These are phyloP conservation scores for Extremus antarcticus DNA, from an alignment of 495 filamentous ascomycete species.

Conservation along the genomic window DNA sequence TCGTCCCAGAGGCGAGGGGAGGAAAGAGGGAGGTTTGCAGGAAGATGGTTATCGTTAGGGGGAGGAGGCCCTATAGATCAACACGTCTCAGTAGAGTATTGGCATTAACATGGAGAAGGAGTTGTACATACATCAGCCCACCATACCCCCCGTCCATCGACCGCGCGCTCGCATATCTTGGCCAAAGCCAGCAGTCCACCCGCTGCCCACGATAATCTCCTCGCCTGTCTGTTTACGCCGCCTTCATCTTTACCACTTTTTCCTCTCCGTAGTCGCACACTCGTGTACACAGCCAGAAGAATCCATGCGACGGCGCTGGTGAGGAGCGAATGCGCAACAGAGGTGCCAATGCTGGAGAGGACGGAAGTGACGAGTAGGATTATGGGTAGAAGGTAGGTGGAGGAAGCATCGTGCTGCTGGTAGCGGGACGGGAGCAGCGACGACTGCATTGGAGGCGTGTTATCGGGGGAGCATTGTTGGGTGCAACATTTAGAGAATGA, in stretches of 20 bases:
- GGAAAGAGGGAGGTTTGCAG: background rate
- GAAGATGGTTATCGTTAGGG: background rate
- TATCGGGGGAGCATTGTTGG: background rate
- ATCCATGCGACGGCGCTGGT: conserved; percentile 26
- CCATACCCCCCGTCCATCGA: conserved; percentile 25
- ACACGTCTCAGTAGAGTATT: background rate
- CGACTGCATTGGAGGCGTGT: background rate
- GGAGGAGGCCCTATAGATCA: background rate
- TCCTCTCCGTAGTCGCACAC: conserved; percentile 13
- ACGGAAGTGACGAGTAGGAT: conserved; percentile 20
- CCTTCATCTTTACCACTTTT: background rate
- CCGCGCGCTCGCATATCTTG: conserved; percentile 24
- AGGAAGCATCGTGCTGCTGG: background rate
- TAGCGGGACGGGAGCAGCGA: background rate
- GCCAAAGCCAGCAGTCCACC: conserved; percentile 27
- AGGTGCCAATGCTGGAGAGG: conserved; percentile 19
- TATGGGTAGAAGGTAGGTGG: conserved; percentile 3
- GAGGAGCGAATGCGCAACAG: conserved; percentile 26
- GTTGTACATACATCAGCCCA: conserved; percentile 23
- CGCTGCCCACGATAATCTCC: conserved; percentile 20
- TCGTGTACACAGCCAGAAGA: conserved; percentile 21
- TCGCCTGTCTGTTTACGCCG: background rate
- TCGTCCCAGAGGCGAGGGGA: background rate
- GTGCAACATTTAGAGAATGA: too few species aligned
- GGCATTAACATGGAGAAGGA: background rate